Evolutionary conservation across 768 basidiomycete genomes (phyloP).

Genomic region (Xerocomellus intermedius): DNA sequence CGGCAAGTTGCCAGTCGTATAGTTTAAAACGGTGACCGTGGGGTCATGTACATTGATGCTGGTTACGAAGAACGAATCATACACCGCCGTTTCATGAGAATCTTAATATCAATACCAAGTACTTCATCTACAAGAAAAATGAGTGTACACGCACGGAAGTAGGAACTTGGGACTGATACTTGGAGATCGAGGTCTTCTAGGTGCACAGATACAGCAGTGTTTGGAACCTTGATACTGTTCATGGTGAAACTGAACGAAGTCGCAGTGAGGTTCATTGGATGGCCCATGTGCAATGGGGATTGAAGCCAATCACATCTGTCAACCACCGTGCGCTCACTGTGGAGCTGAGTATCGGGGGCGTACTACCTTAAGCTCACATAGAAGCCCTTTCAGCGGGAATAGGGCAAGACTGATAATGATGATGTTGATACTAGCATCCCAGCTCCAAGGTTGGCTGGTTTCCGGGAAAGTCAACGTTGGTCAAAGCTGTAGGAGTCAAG

Average conservation of each 20-base stretch:
- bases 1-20: slow-evolving; percentile 14
- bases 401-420: slow-evolving; percentile 13
- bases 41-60: slow-evolving; percentile 18
- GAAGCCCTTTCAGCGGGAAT: slow-evolving; percentile 10
- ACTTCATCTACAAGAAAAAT: not conserved
- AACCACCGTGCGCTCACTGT: slow-evolving; percentile 21
- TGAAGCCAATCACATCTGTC: slow-evolving; percentile 22
- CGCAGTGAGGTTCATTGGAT: slow-evolving; percentile 14
- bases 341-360: slow-evolving; percentile 8
- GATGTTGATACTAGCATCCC: slow-evolving; percentile 14
- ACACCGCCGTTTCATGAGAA: slow-evolving; percentile 1
- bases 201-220: slow-evolving; percentile 2
- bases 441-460: slow-evolving; percentile 11
- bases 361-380: slow-evolving; percentile 13
- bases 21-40: slow-evolving; percentile 11
- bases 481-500: not conserved
- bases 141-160: slow-evolving; percentile 11
- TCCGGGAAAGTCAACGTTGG: not conserved
- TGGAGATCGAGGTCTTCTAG: slow-evolving; percentile 6
- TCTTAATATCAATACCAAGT: not conserved
- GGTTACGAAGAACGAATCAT: slow-evolving; percentile 4
- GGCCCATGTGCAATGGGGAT: slow-evolving; percentile 24
- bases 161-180: slow-evolving; percentile 14
- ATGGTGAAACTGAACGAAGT: slow-evolving; percentile 16
- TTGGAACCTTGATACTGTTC: slow-evolving; percentile 9